Base-by-base conservation (phyloP, 352 stramenopile species). In the Globisporangium acanthophoron region DNA sequence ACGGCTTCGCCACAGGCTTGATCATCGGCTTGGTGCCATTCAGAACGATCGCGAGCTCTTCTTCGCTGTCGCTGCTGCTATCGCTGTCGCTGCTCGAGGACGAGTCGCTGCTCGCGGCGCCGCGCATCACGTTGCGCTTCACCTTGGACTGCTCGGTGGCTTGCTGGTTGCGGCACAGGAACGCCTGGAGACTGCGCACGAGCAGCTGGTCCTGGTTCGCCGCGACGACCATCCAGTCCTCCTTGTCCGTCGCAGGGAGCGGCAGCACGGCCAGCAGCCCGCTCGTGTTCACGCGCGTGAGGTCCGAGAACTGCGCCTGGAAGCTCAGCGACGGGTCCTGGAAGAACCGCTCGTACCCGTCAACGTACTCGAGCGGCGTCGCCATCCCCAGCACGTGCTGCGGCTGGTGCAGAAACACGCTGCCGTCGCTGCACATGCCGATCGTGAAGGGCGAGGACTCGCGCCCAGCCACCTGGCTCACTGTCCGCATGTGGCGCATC, bases 341-440 rank as follows among this genome's bases (percentile, higher is more conserved):
- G 59, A 92, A 92, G 59, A 92, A 94, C 49, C 82, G 54, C 52
- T 94, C 84, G 62, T 94, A 94, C 12, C 84, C 84, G 60, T 85
- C 75, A 16, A 94, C 76, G 57, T 87, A 88, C 54, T 89, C 66
- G 5, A 91, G 69, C 5, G 80, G 80, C 15, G 80, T 85, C 11
- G 74, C 78, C 9, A 94, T 69, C 16, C 84, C 81, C 8, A 78
- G 77, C 3, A 71, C 70, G 8, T 76, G 50, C 29, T 75, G 66
- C 1, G 78, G 74, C 18, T 76, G 54, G 52, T 94, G 81, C 49
- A 86, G 74, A 55, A 94, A 94, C 5, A 94, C 85, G 21, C 81
- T 92, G 15, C 85, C 85, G 47, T 94, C 85, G 3, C 76, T 90
- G 65, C 85, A 94, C 75, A 90, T 90, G 20, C 85, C 85, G 12